phyloP scores from a whole-genome alignment of 306 rosid species.

The Quercus wislizeni region DNA sequence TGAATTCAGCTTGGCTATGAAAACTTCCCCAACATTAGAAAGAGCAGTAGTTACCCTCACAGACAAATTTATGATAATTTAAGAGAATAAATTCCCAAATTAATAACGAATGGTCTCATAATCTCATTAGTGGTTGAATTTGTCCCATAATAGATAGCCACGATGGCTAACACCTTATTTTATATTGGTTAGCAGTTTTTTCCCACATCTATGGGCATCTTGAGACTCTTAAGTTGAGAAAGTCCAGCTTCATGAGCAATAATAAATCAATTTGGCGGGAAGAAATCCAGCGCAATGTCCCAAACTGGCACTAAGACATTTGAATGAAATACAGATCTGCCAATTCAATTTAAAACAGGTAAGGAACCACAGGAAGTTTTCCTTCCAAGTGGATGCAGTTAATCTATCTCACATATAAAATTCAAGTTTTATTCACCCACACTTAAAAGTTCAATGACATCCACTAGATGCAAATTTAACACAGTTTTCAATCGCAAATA shows the following conservation, averaged over 20 bases:
- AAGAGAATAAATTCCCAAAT: no score
- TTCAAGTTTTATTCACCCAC: slow-evolving; percentile 24
- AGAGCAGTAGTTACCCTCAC: no score
- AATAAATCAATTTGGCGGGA: neutral
- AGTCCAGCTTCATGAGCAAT: neutral
- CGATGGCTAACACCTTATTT: no score
- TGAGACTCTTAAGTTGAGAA: neutral
- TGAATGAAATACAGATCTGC: neutral
- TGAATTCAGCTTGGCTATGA: no score
- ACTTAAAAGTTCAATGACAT: slow-evolving; percentile 14
- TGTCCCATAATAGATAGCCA: no score
- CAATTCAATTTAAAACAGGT: neutral
- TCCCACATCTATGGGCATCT: no score
- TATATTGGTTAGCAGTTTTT: no score
- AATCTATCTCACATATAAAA: neutral
- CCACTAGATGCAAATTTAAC: slow-evolving; percentile 15
- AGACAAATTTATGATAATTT: no score
- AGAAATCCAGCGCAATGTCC: neutral
- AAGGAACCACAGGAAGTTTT: neutral
- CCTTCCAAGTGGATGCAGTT: neutral
- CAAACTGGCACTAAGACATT: neutral
- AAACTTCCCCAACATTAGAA: no score
- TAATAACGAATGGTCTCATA: no score
- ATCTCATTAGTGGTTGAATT: no score
- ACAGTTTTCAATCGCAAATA: slow-evolving; percentile 1